Percentiles rank a stretch among this genome's conserved stretches.
Evolutionary conservation across 2,329 filamentous ascomycete species (phyloP).

Genomic region (Myriosclerotinia duriaeana): DNA sequence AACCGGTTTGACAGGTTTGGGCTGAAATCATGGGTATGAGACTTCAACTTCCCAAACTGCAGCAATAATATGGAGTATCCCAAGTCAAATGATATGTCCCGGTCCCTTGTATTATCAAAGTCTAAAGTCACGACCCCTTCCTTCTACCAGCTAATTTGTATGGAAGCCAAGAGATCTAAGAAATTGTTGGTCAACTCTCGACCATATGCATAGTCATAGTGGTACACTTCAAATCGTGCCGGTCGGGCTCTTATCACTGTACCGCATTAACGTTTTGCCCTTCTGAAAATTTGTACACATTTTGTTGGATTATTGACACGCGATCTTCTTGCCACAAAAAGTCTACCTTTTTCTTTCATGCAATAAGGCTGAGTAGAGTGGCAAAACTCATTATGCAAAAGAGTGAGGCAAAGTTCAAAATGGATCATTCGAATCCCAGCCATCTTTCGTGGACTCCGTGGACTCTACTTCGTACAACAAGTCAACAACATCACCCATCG

Average conservation of each 20-base stretch:
- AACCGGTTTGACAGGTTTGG: conserved; percentile 1
- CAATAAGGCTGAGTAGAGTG: conserved; percentile 8
- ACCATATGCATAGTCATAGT: too few species aligned
- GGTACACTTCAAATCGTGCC: too few species aligned
- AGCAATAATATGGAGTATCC: background rate
- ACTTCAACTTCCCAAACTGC: background rate
- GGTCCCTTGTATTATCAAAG: background rate
- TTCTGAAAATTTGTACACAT: background rate
- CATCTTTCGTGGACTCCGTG: background rate
- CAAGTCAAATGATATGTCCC: background rate
- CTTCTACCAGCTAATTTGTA: background rate
- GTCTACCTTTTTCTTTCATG: background rate
- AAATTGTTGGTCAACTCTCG: background rate
- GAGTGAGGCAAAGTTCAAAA: background rate
- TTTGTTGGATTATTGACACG: background rate
- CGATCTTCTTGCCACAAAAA: background rate
- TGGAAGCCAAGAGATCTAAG: background rate
- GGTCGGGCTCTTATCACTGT: too few species aligned
- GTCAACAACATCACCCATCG: background rate
- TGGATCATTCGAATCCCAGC: background rate
- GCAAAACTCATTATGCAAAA: background rate
- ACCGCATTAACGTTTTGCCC: too few species aligned
- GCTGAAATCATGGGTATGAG: background rate
- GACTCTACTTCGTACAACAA: too few species aligned
- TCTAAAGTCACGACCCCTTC: background rate